Evolutionary conservation across 2,329 filamentous ascomycete genomes (phyloP).

Genomic region (Aureobasidium lini): DNA sequence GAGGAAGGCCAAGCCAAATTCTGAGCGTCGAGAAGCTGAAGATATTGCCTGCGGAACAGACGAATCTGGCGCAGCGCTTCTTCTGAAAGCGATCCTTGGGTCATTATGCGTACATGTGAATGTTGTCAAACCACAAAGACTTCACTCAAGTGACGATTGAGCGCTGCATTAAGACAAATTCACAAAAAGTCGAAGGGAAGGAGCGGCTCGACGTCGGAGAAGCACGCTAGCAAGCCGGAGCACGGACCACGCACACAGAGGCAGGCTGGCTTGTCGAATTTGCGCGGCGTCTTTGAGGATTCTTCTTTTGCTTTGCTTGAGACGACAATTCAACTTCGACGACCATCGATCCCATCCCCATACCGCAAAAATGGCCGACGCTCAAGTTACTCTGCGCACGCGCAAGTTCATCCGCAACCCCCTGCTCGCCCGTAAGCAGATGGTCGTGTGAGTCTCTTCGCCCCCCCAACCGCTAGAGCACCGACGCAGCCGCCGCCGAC

Average conservation of each 20-base stretch:
- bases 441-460: conserved; percentile 69
- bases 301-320: conserved; percentile 5
- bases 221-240: background rate
- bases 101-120: background rate
- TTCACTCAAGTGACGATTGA: background rate
- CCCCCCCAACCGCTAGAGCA: conserved; percentile 4
- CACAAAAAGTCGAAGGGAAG: background rate
- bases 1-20: conserved; percentile 57
- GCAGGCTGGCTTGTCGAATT: background rate
- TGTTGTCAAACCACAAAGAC: background rate
- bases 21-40: conserved; percentile 61
- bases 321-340: conserved; percentile 9
- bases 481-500: background rate
- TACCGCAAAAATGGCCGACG: conserved; percentile 77
- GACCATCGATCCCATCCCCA: conserved; percentile 10
- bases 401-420: conserved; percentile 99
- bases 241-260: conserved; percentile 6
- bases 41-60: conserved; percentile 64
- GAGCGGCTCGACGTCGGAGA: background rate
- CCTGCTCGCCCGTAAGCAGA: conserved; percentile 97
- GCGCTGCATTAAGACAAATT: background rate
- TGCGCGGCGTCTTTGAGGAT: background rate
- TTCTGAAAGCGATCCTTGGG: background rate
- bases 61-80: conserved; percentile 22
- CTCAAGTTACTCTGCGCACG: conserved; percentile 61